Base-by-base conservation (phyloP, 1,284 basidiomycete species). In the Lentinula novae-zelandiae region DNA sequence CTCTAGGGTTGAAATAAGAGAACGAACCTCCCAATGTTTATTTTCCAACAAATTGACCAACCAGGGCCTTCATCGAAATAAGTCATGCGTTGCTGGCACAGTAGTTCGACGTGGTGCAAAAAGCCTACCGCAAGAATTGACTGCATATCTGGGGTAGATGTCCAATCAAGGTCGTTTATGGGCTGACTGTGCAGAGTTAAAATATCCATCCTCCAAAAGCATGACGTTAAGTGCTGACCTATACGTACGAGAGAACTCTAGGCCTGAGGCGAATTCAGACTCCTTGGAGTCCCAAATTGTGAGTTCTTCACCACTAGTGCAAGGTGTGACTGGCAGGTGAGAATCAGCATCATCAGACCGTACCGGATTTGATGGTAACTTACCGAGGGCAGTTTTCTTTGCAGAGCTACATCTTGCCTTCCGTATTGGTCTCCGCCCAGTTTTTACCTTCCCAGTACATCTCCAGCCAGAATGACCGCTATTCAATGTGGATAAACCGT, bases 281-380 rank as follows among this genome's bases (percentile, higher is more conserved):
- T 92, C 91, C 62, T 90, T 90, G 0, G 93, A 96, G 72, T 97
- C 93, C 94, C 94, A 97, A 20, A 98, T 93, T 0, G 93, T 94
- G 60, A 96, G 74, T 69, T 95, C 92, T 62, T 93, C 81, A 1
- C 82, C 87, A 48, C 81, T 80, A 17, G 72, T 71, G 51, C 76
- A 71, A 1, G 79, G 75, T 15, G 85, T 82, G 63, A 89, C 87
- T 90, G 63, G 40, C 38, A 58, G 39, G 50, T 61, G 52, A 59
- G 62, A 33, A 52, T 15, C 17, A 49, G 58, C 34, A 50, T 13
- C 55, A 36, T 42, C 48, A 51, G 7, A 46, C 44, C 50, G 22
- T 20, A 1, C 64, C 17, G 38, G 51, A 4, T 56, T 20, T 59
- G 71, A 27, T 12, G 22, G 10, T 6, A 17, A 56, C 81, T 53